phyloP scores from a whole-genome alignment of 129 eudicot genomes.

The Heracleum sosnowskyi region DNA sequence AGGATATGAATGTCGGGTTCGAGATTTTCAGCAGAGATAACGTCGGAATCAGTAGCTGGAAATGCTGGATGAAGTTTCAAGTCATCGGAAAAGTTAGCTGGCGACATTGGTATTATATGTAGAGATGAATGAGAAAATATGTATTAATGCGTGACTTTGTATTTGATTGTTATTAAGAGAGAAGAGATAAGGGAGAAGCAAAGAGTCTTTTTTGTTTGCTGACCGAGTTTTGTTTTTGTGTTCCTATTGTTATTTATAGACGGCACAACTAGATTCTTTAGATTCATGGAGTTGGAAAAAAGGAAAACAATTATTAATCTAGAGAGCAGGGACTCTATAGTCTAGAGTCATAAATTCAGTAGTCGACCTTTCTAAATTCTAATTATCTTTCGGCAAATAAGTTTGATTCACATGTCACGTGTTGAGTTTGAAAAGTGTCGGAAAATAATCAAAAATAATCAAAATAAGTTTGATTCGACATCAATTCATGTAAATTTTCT shows the following conservation, averaged over 20 bases:
- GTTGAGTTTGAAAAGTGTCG: too few species aligned
- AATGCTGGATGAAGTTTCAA: conserved; percentile 19
- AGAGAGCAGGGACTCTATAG: too few species aligned
- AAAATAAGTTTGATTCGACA: too few species aligned
- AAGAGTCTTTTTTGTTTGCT: background rate
- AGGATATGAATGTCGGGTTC: conserved; percentile 45
- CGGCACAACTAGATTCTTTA: background rate
- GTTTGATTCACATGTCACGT: too few species aligned
- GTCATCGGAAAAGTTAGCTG: conserved; percentile 11
- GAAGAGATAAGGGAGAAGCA: background rate
- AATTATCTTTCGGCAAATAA: too few species aligned
- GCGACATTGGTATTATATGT: background rate
- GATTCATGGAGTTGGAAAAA: background rate
- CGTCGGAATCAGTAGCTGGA: conserved; percentile 18
- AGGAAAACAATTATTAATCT: background rate
- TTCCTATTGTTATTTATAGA: background rate
- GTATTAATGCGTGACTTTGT: background rate
- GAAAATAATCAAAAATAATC: too few species aligned
- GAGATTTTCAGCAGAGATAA: conserved; percentile 27
- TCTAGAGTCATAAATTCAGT: background rate
- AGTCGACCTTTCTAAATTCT: background rate
- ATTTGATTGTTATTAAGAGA: background rate
- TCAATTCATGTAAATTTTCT: too few species aligned
- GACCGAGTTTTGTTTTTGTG: background rate
- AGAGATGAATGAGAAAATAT: background rate